phyloP scores from a whole-genome alignment of 352 stramenopile species.

The Phytophthora europaea region DNA sequence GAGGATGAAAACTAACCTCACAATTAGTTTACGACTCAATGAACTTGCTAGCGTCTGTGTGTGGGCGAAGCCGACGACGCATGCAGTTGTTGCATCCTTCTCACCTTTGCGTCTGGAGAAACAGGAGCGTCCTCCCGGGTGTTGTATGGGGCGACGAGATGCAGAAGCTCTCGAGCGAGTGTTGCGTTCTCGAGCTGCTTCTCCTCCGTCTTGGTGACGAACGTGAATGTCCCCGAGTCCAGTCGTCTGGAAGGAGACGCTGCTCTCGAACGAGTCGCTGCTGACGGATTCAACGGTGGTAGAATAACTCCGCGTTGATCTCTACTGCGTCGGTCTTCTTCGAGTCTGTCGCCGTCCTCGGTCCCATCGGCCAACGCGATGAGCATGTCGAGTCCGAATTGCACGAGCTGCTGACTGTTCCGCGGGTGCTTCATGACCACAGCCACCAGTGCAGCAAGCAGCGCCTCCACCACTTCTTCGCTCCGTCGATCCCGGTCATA shows the following conservation, averaged over 20 bases:
- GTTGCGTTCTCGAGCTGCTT: slow-evolving; percentile 53
- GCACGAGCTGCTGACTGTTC: slow-evolving; percentile 79
- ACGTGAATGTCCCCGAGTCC: not conserved
- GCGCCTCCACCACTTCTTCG: slow-evolving; percentile 70
- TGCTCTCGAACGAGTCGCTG: slow-evolving; percentile 3
- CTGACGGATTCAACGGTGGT: slow-evolving; percentile 20
- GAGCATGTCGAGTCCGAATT: slow-evolving; percentile 68
- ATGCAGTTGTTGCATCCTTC: slow-evolving; percentile 37
- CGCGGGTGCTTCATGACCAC: slow-evolving; percentile 61
- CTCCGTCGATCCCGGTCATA: slow-evolving; percentile 52
- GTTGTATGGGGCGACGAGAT: slow-evolving; percentile 69
- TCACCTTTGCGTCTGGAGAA: slow-evolving; percentile 28
- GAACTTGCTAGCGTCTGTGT: slow-evolving; percentile 23
- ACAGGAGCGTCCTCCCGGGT: slow-evolving; percentile 15
- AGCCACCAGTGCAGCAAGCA: slow-evolving; percentile 64
- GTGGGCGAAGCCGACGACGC: slow-evolving; percentile 25
- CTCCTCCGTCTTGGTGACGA: not conserved
- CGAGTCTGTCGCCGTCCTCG: slow-evolving; percentile 32
- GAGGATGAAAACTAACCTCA: not conserved
- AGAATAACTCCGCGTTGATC: slow-evolving; percentile 20
- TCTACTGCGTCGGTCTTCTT: slow-evolving; percentile 43
- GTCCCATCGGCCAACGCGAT: slow-evolving; percentile 55
- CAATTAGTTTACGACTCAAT: too few relatives aligned
- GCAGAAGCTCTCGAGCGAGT: slow-evolving; percentile 68
- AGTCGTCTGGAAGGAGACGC: slow-evolving; percentile 17